Evolutionary conservation across 2,329 filamentous ascomycete species (phyloP).

Genomic region (Diaporthe citriasiana): DNA sequence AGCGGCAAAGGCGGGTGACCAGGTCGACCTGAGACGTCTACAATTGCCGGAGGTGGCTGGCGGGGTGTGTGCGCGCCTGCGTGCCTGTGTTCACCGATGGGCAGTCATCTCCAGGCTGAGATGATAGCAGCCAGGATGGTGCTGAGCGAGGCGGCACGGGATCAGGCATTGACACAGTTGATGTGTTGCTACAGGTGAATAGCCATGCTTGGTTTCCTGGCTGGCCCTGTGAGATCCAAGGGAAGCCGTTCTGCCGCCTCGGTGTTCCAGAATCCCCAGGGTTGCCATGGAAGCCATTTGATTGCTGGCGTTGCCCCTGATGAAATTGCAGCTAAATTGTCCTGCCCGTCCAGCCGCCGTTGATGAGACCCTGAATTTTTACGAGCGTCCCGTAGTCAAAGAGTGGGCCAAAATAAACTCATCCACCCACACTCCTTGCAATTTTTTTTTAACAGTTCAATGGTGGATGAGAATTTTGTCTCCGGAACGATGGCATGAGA

Average conservation of each 20-base stretch:
- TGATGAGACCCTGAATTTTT: slow-evolving; percentile 36
- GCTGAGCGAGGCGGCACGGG: neutral
- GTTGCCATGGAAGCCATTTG: slow-evolving; percentile 41
- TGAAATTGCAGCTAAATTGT: slow-evolving; percentile 39
- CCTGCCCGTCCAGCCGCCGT: slow-evolving; percentile 33
- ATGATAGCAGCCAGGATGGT: slow-evolving; percentile 6
- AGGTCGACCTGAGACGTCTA: slow-evolving; percentile 19
- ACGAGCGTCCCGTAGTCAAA: slow-evolving; percentile 5
- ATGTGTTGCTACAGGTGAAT: slow-evolving; percentile 21
- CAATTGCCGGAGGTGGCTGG: slow-evolving; percentile 17
- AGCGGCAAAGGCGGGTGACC: slow-evolving; percentile 31
- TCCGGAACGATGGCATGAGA: neutral
- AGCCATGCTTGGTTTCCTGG: neutral
- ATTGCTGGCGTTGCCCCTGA: slow-evolving; percentile 35
- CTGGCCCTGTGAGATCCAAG: slow-evolving; percentile 17
- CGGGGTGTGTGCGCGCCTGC: neutral
- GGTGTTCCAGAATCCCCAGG: slow-evolving; percentile 33
- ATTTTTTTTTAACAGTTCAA: neutral
- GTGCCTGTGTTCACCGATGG: neutral
- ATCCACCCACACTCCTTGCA: slow-evolving; percentile 10
- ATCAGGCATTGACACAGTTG: slow-evolving; percentile 26
- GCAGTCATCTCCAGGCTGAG: neutral
- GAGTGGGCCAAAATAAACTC: slow-evolving; percentile 25
- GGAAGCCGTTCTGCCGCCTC: slow-evolving; percentile 27
- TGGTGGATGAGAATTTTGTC: slow-evolving; percentile 3